Conservation (phyloP, 495 filamentous ascomycete species). For the Xylaria scruposa region DNA sequence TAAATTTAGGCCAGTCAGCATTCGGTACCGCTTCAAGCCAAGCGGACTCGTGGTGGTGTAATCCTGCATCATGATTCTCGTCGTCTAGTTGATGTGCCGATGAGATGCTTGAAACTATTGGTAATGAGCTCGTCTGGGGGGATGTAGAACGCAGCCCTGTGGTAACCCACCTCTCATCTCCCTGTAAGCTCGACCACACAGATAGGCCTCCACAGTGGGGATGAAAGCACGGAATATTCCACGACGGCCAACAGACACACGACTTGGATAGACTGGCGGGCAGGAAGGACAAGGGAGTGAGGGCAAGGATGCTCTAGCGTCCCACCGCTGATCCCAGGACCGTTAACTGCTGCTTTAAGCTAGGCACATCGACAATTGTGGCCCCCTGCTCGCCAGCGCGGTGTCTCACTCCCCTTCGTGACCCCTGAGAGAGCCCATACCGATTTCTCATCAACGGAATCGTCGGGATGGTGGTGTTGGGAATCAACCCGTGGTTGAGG, state of each 20-base stretch:
- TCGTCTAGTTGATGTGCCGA: background rate
- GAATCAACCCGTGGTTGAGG: background rate
- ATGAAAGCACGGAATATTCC: conserved; percentile 29
- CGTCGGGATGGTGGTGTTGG: conserved; percentile 15
- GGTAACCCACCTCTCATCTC: conserved; percentile 7
- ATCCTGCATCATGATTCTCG: conserved; percentile 16
- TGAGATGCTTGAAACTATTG: conserved; percentile 7
- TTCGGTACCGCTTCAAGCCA: background rate
- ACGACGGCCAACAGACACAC: conserved; percentile 20
- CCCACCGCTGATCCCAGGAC: conserved; percentile 21
- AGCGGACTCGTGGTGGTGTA: background rate
- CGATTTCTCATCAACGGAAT: conserved; percentile 13
- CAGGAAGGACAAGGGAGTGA: conserved; percentile 15
- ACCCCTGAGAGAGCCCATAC: conserved; percentile 15
- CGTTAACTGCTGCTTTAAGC: conserved; percentile 23
- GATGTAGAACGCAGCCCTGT: conserved; percentile 22
- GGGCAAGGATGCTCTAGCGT: conserved; percentile 25
- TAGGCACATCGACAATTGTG: conserved; percentile 25
- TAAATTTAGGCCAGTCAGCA: background rate
- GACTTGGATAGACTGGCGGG: conserved; percentile 19
- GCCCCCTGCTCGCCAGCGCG: conserved; percentile 12
- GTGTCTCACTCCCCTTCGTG: background rate
- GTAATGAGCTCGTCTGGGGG: conserved; percentile 9
- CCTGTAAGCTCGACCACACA: conserved; percentile 15
- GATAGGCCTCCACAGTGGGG: conserved; percentile 17